Evolutionary conservation across 371 early-diverging fungal genomes (phyloP).

Genomic region (Rhizopus microsporus): DNA sequence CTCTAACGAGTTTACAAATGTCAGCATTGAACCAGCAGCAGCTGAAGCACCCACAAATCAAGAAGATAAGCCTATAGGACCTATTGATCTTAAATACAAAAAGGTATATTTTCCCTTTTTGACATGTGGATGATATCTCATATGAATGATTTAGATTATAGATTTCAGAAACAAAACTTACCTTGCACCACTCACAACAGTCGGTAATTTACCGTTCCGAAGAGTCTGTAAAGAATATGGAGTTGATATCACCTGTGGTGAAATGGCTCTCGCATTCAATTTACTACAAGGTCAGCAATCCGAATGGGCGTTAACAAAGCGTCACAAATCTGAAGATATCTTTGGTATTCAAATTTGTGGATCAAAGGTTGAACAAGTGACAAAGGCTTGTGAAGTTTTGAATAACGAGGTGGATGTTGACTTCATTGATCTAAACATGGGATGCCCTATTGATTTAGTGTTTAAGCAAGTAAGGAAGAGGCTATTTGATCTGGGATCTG

Average conservation of each 20-base stretch:
- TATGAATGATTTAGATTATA: slow-evolving; percentile 42
- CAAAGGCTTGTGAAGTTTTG: slow-evolving; percentile 72
- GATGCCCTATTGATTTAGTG: slow-evolving; percentile 94
- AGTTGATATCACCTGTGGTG: slow-evolving; percentile 96
- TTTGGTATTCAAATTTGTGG: slow-evolving; percentile 93
- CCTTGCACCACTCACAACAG: slow-evolving; percentile 94
- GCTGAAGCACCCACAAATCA: slow-evolving; percentile 11
- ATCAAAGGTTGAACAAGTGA: slow-evolving; percentile 64
- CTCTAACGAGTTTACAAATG: slow-evolving; percentile 21
- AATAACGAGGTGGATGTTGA: slow-evolving; percentile 73
- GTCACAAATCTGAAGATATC: slow-evolving; percentile 87
- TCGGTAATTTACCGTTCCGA: slow-evolving; percentile 90
- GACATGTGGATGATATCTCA: not conserved
- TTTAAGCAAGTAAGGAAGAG: slow-evolving; percentile 54
- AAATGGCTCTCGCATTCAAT: slow-evolving; percentile 88
- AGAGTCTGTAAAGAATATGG: slow-evolving; percentile 92
- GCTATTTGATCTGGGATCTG: not conserved
- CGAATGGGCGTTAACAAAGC: slow-evolving; percentile 88
- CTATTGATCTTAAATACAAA: slow-evolving; percentile 43
- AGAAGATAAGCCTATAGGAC: slow-evolving; percentile 38
- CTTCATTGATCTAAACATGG: slow-evolving; percentile 95
- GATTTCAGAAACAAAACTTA: slow-evolving; percentile 91
- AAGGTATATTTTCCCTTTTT: slow-evolving; percentile 22
- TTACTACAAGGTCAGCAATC: slow-evolving; percentile 73
- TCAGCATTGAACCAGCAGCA: slow-evolving; percentile 12